Evolutionary conservation across 2,329 filamentous ascomycete genomes (phyloP), one percentile per base, ranked within the genome.

Genomic region (Fusarium irregulare): DNA sequence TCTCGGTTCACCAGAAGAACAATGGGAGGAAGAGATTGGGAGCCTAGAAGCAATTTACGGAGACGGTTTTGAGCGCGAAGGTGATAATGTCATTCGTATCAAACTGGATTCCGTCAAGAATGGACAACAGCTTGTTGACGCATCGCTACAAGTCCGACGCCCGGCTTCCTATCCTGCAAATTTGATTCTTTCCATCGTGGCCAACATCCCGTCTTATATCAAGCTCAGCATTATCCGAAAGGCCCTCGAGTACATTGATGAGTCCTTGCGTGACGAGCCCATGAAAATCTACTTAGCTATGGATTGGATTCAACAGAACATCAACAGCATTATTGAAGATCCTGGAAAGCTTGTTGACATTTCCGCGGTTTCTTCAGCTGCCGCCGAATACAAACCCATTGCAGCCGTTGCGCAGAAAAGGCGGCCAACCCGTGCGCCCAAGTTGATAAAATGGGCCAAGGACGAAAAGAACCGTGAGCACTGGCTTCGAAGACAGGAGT

Each of bases 281-380:
- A 97, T 97, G 91, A 89, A 89, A 77, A 88, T 98, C 14, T 98
- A 94, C 80, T 93, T 93, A 70, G 86, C 97, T 14, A 87, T 95
- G 55, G 94, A 97, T 80, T 98, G 95, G 94, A 82, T 98, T 6
- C 94, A 98, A 77, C 89, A 92, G 68, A 91, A 94, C 71, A 89
- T 97, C 67, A 91, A 93, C 61, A 81, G 81, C n/a, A 93, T 98
- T 60, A 91, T 98, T 56, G 90, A 94, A 66, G 88, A 91, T 61
- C 96, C 96, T 1, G 96, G 95, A 3, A 91, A 88, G 68, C 85
- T 99, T 41, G 87, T 92, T 41, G 94, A 97, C 58, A 93, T 98
- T 41, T 92, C 94, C 1, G 89, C 92, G 14, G 93, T 93, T 6
- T 88, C 91, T 4, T 91, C 91, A 4, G 89, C 90, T 4, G 86